These are phyloP conservation scores for Saccharomyces eubayanus DNA, from an alignment of 805 yeast species.

Conservation along the genomic window DNA sequence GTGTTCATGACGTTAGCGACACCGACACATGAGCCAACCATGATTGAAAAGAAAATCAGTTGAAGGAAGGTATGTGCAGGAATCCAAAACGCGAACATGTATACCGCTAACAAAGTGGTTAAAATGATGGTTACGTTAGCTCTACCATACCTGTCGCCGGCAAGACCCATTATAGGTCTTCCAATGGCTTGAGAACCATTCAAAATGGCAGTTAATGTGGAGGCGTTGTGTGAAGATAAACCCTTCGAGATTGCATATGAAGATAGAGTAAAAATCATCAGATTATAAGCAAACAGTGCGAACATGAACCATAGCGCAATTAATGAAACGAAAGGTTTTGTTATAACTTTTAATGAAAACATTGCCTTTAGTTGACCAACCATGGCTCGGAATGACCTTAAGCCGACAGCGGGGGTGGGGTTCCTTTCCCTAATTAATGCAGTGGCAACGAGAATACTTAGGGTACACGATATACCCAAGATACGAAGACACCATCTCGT, in stretches of 20 bases:
- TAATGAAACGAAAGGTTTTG: constrained; percentile 27
- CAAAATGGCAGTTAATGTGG: constrained; percentile 38
- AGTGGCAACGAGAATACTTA: constrained; percentile 33
- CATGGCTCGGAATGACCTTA: constrained; percentile 14
- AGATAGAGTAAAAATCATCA: constrained; percentile 40
- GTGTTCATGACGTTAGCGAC: constrained; percentile 38
- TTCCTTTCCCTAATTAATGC: constrained; percentile 40
- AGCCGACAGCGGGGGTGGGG: constrained; percentile 26
- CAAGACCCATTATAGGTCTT: constrained; percentile 40
- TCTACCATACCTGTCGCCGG: constrained; percentile 41
- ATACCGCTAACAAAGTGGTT: constrained; percentile 31
- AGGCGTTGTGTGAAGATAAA: constrained; percentile 34
- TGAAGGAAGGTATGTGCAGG: constrained; percentile 36
- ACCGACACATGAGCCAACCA: constrained; percentile 40
- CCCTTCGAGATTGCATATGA: constrained; percentile 45
- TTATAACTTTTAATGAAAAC: constrained; percentile 29
- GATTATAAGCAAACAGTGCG: constrained; percentile 35
- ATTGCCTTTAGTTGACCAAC: constrained; percentile 26
- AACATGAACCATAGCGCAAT: constrained; percentile 34
- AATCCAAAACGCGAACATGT: constrained; percentile 44
- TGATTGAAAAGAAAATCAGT: constrained; percentile 35
- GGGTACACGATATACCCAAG: constrained; percentile 36
- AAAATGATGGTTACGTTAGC: constrained; percentile 36
- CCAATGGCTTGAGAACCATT: constrained; percentile 43
- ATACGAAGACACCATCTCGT: constrained; percentile 42